These are phyloP conservation scores for Taiozyma sp. DNA, from an alignment of 1,139 yeast species.

Conservation along the genomic window DNA sequence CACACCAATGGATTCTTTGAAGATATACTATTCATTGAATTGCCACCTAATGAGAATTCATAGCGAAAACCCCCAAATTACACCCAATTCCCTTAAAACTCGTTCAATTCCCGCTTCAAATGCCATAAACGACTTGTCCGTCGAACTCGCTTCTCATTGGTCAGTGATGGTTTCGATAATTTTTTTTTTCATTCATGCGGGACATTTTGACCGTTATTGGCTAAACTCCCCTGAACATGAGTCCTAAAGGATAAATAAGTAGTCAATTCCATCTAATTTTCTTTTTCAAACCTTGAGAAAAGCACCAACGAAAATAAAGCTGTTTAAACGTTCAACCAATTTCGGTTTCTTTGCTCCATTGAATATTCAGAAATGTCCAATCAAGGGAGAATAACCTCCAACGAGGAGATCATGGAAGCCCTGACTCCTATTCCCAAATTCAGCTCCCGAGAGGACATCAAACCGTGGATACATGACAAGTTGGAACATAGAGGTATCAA, in stretches of 20 bases:
- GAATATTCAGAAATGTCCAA: not conserved
- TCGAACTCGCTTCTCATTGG: slow-evolving; percentile 6
- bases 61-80: too few relatives aligned
- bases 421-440: slow-evolving; percentile 35
- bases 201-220: not conserved
- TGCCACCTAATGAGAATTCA: too few relatives aligned
- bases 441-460: slow-evolving; percentile 44
- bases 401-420: slow-evolving; percentile 21
- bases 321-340: too few relatives aligned
- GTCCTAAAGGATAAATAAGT: not conserved
- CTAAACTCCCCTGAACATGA: not conserved
- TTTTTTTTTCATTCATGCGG: slow-evolving; percentile 4
- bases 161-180: slow-evolving; percentile 20
- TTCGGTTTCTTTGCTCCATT: not conserved
- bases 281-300: too few relatives aligned
- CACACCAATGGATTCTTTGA: too few relatives aligned
- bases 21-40: too few relatives aligned
- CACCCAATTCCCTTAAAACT: too few relatives aligned
- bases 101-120: too few relatives aligned
- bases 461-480: slow-evolving; percentile 61
- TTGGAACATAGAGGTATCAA: slow-evolving; percentile 48
- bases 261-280: not conserved
- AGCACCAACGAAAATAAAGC: too few relatives aligned
- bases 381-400: slow-evolving; percentile 12
- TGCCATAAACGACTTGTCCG: slow-evolving; percentile 1